phyloP scores from a whole-genome alignment of 2,329 filamentous ascomycete species.

The Graphilbum ipis-grandicollis region DNA sequence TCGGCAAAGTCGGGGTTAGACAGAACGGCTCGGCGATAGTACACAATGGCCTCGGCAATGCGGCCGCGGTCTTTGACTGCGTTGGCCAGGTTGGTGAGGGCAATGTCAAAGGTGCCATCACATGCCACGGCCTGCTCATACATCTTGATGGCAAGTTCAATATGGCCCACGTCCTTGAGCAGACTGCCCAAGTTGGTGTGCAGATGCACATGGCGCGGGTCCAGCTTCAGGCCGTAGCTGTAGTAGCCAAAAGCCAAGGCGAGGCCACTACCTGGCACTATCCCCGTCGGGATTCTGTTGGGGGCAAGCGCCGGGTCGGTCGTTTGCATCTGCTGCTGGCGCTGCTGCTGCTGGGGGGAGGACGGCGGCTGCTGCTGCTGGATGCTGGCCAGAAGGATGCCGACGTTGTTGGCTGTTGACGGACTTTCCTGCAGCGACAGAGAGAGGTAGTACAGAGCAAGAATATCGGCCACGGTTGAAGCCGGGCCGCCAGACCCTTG shows the following conservation, averaged over 20 bases:
- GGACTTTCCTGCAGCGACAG: slow-evolving; percentile 88
- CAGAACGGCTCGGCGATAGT: slow-evolving; percentile 77
- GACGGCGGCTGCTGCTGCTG: slow-evolving; percentile 58
- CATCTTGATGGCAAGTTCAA: slow-evolving; percentile 86
- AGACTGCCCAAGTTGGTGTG: slow-evolving; percentile 94
- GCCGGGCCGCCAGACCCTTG: slow-evolving; percentile 38
- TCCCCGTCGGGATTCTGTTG: slow-evolving; percentile 46
- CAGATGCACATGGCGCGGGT: slow-evolving; percentile 80
- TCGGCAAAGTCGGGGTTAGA: slow-evolving; percentile 95
- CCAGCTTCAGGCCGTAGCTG: slow-evolving; percentile 77
- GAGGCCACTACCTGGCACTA: slow-evolving; percentile 71
- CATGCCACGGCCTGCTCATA: slow-evolving; percentile 88
- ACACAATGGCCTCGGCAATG: slow-evolving; percentile 78
- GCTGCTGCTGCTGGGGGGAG: not conserved
- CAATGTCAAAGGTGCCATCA: slow-evolving; percentile 92
- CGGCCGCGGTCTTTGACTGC: slow-evolving; percentile 93
- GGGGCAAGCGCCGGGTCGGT: not conserved
- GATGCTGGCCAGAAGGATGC: slow-evolving; percentile 87
- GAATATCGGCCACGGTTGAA: slow-evolving; percentile 74
- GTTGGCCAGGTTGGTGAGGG: slow-evolving; percentile 88
- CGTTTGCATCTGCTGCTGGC: slow-evolving; percentile 1
- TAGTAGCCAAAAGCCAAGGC: slow-evolving; percentile 85
- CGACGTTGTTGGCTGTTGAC: slow-evolving; percentile 95
- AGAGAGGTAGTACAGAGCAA: slow-evolving; percentile 89
- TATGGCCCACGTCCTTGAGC: slow-evolving; percentile 87